Conservation (phyloP, 1,284 basidiomycete genomes). For the Melampsora larici-populina region DNA sequence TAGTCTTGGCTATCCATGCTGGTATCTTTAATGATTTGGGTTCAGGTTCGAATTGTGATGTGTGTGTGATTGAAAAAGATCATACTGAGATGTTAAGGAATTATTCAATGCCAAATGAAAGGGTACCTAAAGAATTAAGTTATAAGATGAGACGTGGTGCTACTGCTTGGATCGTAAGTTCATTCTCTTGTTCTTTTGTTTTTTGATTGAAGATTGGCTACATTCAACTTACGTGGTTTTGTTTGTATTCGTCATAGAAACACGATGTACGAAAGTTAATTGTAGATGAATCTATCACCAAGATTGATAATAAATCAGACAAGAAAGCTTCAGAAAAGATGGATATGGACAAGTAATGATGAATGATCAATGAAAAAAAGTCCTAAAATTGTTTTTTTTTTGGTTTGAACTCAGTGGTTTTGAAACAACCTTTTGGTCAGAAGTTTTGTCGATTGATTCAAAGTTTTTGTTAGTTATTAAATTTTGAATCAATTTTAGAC, state of each 20-base stretch:
- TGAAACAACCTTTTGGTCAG: background rate
- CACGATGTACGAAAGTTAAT: conserved; percentile 41
- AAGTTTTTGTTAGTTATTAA: too few relatives aligned
- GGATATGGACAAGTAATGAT: conserved; percentile 36
- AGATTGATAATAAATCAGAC: conserved; percentile 16
- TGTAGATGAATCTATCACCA: conserved; percentile 33
- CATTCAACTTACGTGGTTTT: background rate
- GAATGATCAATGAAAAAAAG: background rate
- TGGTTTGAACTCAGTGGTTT: background rate
- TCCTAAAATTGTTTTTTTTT: background rate
- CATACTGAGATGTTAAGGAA: conserved; percentile 82
- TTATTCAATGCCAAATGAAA: conserved; percentile 67
- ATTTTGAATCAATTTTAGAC: too few relatives aligned
- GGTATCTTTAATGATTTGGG: conserved; percentile 99
- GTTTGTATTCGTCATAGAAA: conserved; percentile 16
- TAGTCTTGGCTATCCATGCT: conserved; percentile 80
- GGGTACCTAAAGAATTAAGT: conserved; percentile 70
- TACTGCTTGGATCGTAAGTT: conserved; percentile 60
- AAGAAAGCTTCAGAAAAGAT: conserved; percentile 22
- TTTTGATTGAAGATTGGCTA: background rate
- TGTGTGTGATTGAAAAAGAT: conserved; percentile 74
- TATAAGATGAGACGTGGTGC: conserved; percentile 83
- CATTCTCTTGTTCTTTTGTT: background rate
- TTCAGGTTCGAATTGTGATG: conserved; percentile 95
- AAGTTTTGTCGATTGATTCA: too few relatives aligned